Conservation (phyloP, 169 alveolate species). For the Plasmodium gaboni region DNA sequence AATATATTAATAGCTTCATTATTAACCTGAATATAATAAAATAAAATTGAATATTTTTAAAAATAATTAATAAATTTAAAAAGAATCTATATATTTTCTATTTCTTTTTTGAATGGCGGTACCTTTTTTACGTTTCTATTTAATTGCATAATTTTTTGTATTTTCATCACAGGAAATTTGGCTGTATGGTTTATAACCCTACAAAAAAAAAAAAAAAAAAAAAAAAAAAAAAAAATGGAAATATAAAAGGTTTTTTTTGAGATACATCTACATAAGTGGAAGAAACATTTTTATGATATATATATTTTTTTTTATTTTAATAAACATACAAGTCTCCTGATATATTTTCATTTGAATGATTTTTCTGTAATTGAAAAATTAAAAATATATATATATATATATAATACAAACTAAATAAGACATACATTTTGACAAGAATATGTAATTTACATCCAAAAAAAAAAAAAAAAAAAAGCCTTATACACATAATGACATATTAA, state of each 20-base stretch:
- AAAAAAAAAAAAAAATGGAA: slow-evolving; percentile 5
- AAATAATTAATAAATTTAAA: background rate
- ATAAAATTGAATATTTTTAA: slow-evolving; percentile 1
- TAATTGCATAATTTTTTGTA: slow-evolving; percentile 67
- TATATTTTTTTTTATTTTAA: background rate
- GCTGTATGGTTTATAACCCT: slow-evolving; percentile 17
- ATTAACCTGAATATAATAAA: slow-evolving; percentile 25
- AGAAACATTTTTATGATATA: background rate
- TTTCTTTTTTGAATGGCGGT: background rate
- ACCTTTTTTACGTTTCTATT: slow-evolving; percentile 42
- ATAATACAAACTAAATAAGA: too few relatives aligned
- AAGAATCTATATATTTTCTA: background rate
- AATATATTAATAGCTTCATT: slow-evolving; percentile 52
- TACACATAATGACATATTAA: too few relatives aligned
- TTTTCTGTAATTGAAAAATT: slow-evolving; percentile 18
- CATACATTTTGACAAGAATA: too few relatives aligned
- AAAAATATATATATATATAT: background rate
- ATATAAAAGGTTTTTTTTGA: background rate
- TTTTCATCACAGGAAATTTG: slow-evolving; percentile 51
- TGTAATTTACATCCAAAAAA: too few relatives aligned
- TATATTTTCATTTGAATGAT: slow-evolving; percentile 6
- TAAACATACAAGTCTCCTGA: slow-evolving; percentile 20
- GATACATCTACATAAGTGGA: too few relatives aligned
- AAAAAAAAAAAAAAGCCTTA: too few relatives aligned
- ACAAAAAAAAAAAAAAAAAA: background rate